These are phyloP conservation scores for Huntiella omanensis DNA, from an alignment of 2,329 filamentous ascomycete genomes.

Conservation along the genomic window DNA sequence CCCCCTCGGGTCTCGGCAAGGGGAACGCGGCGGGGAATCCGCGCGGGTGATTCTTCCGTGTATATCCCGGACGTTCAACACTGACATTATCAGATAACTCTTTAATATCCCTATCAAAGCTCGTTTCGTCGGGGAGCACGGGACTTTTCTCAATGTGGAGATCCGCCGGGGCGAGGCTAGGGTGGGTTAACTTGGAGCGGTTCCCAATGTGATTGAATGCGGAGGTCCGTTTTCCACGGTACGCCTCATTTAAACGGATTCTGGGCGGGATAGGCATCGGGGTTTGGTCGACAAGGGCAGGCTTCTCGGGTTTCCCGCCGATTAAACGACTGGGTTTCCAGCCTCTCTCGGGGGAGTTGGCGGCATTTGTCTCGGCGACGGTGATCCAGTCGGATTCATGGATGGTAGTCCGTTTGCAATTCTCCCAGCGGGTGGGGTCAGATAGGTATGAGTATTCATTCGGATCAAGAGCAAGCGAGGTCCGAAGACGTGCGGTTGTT, in stretches of 20 bases:
- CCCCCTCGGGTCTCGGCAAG: too few species aligned
- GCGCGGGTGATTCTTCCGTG: too few species aligned
- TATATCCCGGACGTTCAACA: background rate
- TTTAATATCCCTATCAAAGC: background rate
- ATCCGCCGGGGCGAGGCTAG: slow-evolving; percentile 5
- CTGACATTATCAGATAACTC: background rate
- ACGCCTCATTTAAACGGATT: too few species aligned
- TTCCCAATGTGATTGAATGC: too few species aligned
- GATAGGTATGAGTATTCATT: background rate
- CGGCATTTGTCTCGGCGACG: background rate
- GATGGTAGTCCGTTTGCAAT: background rate
- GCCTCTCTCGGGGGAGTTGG: background rate
- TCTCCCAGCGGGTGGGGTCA: background rate
- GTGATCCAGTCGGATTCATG: slow-evolving; percentile 8
- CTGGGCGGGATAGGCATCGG: too few species aligned
- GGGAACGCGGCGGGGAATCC: too few species aligned
- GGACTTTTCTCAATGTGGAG: slow-evolving; percentile 5
- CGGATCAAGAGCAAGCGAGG: background rate
- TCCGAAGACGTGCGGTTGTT: background rate
- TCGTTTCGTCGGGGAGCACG: background rate
- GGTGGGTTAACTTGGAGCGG: background rate
- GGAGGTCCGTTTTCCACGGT: too few species aligned
- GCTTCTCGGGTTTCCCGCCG: too few species aligned
- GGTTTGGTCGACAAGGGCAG: too few species aligned
- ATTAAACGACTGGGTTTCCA: too few species aligned